Conservation (phyloP, 176 grass and related monocot genomes). For the Oryza meyeriana region DNA sequence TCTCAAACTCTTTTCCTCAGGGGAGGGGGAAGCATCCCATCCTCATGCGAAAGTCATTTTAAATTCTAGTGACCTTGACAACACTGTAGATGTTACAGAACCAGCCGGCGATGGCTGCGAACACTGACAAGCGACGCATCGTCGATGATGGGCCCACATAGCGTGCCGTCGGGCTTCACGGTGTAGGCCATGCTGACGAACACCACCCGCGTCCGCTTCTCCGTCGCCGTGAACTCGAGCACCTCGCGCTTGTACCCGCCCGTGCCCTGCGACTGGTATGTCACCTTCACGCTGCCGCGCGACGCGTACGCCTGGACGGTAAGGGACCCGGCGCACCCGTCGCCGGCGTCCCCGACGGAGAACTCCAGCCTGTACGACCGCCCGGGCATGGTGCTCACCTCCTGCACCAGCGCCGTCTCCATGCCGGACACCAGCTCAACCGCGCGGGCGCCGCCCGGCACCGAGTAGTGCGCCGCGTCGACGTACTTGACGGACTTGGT, state of each 20-base stretch:
- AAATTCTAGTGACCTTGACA: too few species aligned
- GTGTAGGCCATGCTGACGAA: too few species aligned
- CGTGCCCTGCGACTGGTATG: conserved; percentile 40
- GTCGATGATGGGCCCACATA: too few species aligned
- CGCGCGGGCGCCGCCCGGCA: conserved; percentile 54
- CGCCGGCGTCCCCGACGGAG: conserved; percentile 44
- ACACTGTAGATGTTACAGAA: too few species aligned
- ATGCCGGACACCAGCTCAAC: conserved; percentile 56
- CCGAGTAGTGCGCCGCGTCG: conserved; percentile 56
- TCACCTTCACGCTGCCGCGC: conserved; percentile 17
- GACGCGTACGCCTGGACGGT: conserved; percentile 44
- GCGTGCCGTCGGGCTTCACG: too few species aligned
- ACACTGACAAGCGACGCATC: too few species aligned
- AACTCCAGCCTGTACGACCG: conserved; percentile 46
- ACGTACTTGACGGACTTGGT: conserved; percentile 61
- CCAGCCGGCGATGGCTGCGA: too few species aligned
- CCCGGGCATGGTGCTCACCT: conserved; percentile 39
- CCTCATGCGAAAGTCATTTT: too few species aligned
- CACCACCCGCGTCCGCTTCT: too few species aligned
- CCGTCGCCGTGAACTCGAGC: too few species aligned
- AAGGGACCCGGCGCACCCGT: conserved; percentile 51
- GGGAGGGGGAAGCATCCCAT: too few species aligned
- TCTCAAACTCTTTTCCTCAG: too few species aligned
- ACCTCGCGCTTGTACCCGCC: conserved; percentile 39
- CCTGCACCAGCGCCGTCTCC: conserved; percentile 65